These are phyloP conservation scores for Sporisorium exsertum DNA, from an alignment of 1,284 basidiomycete genomes.

Conservation along the genomic window DNA sequence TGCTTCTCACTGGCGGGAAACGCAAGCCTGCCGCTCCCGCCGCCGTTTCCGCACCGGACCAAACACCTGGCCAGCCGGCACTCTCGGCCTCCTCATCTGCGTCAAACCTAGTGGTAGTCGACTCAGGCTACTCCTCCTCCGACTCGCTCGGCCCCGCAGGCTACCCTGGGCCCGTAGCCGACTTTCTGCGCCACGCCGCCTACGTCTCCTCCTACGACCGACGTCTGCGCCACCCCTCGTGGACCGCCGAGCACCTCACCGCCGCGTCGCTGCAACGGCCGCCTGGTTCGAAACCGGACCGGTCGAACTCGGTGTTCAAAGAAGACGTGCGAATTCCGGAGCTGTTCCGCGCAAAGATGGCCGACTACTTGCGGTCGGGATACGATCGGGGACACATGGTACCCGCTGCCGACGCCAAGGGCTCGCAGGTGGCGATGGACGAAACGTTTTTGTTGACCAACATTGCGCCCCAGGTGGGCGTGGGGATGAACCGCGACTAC, in stretches of 20 bases:
- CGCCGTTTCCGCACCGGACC: neutral
- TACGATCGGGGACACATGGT: slow-evolving; percentile 95
- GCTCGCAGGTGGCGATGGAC: slow-evolving; percentile 91
- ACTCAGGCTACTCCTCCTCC: slow-evolving; percentile 24
- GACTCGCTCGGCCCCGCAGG: slow-evolving; percentile 44
- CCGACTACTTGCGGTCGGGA: slow-evolving; percentile 84
- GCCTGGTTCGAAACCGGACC: slow-evolving; percentile 71
- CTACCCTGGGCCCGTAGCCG: slow-evolving; percentile 79
- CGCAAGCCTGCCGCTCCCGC: slow-evolving; percentile 15
- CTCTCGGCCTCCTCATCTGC: slow-evolving; percentile 13
- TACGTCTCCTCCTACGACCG: slow-evolving; percentile 93
- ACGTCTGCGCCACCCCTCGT: slow-evolving; percentile 87
- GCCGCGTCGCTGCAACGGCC: slow-evolving; percentile 72
- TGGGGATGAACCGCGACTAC: slow-evolving; percentile 97
- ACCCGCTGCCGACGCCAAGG: slow-evolving; percentile 96
- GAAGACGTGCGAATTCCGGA: slow-evolving; percentile 85
- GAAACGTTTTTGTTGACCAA: slow-evolving; percentile 96
- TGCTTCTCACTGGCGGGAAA: slow-evolving; percentile 20
- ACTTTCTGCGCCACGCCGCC: slow-evolving; percentile 81
- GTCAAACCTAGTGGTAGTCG: slow-evolving; percentile 21
- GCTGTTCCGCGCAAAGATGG: slow-evolving; percentile 83
- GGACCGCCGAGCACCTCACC: slow-evolving; percentile 94
- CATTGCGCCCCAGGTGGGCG: slow-evolving; percentile 97
- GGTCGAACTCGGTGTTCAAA: slow-evolving; percentile 77
- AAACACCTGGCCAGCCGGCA: slow-evolving; percentile 8